Conservation (phyloP, 2,329 filamentous ascomycete species). For the Leptographium galeiforme region DNA sequence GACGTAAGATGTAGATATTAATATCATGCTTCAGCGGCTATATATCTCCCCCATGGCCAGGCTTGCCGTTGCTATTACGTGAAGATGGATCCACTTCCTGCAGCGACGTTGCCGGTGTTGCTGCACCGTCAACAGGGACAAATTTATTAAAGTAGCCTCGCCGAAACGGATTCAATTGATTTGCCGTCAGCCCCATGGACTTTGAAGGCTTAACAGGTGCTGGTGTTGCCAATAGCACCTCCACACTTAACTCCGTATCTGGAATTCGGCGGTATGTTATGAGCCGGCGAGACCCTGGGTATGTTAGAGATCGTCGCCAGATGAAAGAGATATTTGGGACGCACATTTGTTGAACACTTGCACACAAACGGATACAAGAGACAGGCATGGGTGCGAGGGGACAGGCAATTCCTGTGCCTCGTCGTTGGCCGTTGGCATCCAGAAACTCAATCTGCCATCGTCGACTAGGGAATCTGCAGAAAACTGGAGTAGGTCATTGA, state of each 20-base stretch:
- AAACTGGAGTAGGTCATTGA: constrained; percentile 81
- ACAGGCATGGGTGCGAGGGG: constrained; percentile 62
- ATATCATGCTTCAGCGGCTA: too few relatives aligned
- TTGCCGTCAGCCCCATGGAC: constrained; percentile 33
- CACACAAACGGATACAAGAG: constrained; percentile 62
- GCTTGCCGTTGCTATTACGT: too few relatives aligned
- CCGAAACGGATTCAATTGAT: constrained; percentile 48
- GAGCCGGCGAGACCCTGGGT: constrained; percentile 67
- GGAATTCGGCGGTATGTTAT: constrained; percentile 70
- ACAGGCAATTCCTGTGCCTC: constrained; percentile 63
- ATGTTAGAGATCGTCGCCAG: not conserved
- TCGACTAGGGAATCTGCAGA: constrained; percentile 64
- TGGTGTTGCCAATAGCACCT: constrained; percentile 22
- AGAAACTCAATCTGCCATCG: constrained; percentile 72
- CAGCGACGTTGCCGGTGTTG: not conserved
- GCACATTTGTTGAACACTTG: constrained; percentile 83
- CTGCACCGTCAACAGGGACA: constrained; percentile 14
- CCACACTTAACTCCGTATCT: constrained; percentile 39
- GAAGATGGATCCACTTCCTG: too few relatives aligned
- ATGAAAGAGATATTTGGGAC: constrained; percentile 8
- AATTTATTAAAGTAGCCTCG: constrained; percentile 46
- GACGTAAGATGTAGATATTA: too few relatives aligned
- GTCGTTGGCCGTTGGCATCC: constrained; percentile 89
- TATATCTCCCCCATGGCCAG: too few relatives aligned
- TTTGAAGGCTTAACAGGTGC: constrained; percentile 17